A percentile compares a stretch with the other conserved stretches of the same genome.
These are phyloP conservation scores for Achaetomium macrosporum DNA, from an alignment of 2,329 filamentous ascomycete species.

Conservation along the genomic window DNA sequence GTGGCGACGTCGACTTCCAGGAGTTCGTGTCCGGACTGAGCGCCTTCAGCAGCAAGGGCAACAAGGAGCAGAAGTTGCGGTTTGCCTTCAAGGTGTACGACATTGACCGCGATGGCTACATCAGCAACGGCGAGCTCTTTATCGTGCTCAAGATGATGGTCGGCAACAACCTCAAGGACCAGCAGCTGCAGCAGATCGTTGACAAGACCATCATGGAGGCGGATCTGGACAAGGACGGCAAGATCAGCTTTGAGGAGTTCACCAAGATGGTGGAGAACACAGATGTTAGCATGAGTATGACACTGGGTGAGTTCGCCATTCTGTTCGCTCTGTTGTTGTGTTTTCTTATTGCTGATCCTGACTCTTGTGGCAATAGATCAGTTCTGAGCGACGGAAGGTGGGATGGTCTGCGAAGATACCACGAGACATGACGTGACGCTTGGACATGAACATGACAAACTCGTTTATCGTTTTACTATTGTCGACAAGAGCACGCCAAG, in stretches of 20 bases:
- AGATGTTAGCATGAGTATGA: constrained; percentile 7
- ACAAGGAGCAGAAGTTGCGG: constrained; percentile 96
- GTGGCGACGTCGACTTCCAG: constrained; percentile 96
- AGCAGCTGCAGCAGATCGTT: constrained; percentile 98
- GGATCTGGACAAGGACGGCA: constrained; percentile 89
- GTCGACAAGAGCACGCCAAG: neutral
- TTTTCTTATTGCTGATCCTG: neutral
- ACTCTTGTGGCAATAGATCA: neutral
- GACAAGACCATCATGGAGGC: constrained; percentile 99
- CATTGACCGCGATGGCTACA: constrained; percentile 96
- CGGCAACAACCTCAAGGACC: constrained; percentile 96
- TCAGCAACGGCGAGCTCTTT: constrained; percentile 97
- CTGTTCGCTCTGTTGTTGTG: neutral
- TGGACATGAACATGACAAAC: neutral
- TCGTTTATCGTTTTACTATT: neutral
- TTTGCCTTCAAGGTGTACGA: constrained; percentile 99
- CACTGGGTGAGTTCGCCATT: constrained; percentile 1
- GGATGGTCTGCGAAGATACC: neutral
- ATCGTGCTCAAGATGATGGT: constrained; percentile 99
- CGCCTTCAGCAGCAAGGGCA: constrained; percentile 95
- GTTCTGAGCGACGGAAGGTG: neutral
- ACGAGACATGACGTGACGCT: neutral
- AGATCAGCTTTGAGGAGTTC: constrained; percentile 99
- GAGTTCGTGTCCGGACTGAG: constrained; percentile 95
- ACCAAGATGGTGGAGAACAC: constrained; percentile 82